A percentile compares a stretch with the other conserved stretches of the same genome.
These are phyloP conservation scores for Fraxinus excelsior DNA, from an alignment of 257 asterid genomes.

Conservation along the genomic window DNA sequence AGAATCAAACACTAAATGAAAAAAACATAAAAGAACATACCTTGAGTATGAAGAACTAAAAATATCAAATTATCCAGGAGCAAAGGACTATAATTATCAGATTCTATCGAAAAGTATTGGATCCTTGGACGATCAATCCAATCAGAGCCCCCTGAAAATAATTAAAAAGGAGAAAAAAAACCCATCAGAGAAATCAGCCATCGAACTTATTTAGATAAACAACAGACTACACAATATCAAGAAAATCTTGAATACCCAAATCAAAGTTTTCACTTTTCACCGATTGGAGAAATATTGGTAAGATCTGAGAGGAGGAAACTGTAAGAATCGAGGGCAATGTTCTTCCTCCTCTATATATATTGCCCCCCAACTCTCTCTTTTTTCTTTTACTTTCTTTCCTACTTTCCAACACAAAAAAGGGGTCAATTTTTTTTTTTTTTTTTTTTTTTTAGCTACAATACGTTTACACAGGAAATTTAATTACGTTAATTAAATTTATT, in stretches of 20 bases:
- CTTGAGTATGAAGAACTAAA: constrained; percentile 19
- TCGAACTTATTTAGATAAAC: not conserved
- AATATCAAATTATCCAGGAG: not conserved
- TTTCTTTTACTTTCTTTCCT: constrained; percentile 26
- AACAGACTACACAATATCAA: not conserved
- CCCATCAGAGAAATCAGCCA: constrained; percentile 5
- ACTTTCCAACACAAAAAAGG: constrained; percentile 16
- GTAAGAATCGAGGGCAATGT: constrained; percentile 18
- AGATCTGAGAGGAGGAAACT: constrained; percentile 32
- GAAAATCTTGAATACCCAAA: constrained; percentile 28
- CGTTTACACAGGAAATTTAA: not conserved
- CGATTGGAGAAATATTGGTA: constrained; percentile 3
- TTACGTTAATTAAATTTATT: not conserved
- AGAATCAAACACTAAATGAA: constrained; percentile 6
- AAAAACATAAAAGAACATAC: not conserved
- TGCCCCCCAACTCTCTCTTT: constrained; percentile 26
- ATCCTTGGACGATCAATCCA: constrained; percentile 30
- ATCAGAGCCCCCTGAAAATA: constrained; percentile 14
- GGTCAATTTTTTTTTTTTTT: not conserved
- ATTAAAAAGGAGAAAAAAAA: constrained; percentile 1
- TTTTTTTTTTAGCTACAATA: not conserved
- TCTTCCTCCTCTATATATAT: constrained; percentile 30
- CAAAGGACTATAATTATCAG: constrained; percentile 18
- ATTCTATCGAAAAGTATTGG: constrained; percentile 18
- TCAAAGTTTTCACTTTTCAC: constrained; percentile 12